phyloP scores from a whole-genome alignment of 2,329 filamentous ascomycete species.

The Amesomyces nigricolor region DNA sequence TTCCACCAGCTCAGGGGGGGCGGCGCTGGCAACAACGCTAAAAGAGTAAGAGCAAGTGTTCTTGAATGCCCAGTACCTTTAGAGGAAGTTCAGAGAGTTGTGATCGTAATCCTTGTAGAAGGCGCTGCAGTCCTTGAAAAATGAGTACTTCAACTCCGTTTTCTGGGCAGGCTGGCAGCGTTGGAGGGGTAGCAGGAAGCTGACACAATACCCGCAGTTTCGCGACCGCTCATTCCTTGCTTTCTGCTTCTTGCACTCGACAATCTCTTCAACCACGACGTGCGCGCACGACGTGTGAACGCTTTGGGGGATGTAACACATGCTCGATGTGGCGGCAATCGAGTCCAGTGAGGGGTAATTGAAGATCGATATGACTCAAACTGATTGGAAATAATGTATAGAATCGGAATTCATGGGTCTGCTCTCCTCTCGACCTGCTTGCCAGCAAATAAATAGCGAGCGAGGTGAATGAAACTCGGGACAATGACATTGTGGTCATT shows the following conservation, averaged over 20 bases:
- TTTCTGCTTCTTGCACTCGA: slow-evolving; percentile 1
- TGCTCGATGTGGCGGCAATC: neutral
- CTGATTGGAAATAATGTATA: too few species aligned
- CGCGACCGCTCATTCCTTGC: neutral
- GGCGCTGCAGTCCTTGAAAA: slow-evolving; percentile 13
- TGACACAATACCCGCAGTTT: neutral
- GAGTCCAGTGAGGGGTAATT: neutral
- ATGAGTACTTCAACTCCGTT: slow-evolving; percentile 8
- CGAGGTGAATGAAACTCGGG: neutral
- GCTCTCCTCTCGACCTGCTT: too few species aligned
- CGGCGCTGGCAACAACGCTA: slow-evolving; percentile 1
- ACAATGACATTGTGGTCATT: too few species aligned
- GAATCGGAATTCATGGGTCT: too few species aligned
- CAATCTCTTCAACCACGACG: neutral
- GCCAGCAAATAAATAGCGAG: neutral
- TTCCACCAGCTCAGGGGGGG: slow-evolving; percentile 10
- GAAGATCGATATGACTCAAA: neutral
- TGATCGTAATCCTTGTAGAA: slow-evolving; percentile 7
- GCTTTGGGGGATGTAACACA: slow-evolving; percentile 10
- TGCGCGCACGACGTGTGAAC: slow-evolving; percentile 17
- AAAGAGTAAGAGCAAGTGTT: neutral
- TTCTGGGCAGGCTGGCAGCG: neutral
- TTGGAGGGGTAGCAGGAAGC: neutral
- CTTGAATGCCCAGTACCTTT: slow-evolving; percentile 19
- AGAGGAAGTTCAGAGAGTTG: neutral